A percentile compares a stretch with the other conserved stretches of the same genome.
phyloP scores from a whole-genome alignment of 2,329 filamentous ascomycete species.

The Penicillium sp. region DNA sequence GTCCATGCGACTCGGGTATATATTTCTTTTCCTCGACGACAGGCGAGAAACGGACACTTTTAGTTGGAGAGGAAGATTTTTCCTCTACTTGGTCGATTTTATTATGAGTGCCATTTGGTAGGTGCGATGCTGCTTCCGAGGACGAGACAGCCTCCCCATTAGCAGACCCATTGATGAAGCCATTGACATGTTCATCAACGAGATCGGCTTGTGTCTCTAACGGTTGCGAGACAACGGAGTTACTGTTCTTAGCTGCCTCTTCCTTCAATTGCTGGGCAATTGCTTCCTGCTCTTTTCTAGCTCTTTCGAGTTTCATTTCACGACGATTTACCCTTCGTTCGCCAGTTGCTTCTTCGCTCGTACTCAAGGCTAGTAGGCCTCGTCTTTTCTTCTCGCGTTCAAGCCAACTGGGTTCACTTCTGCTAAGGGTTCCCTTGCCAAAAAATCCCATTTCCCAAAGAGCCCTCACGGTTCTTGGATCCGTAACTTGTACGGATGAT shows the following conservation, averaged over 20 bases:
- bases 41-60: constrained; percentile 68
- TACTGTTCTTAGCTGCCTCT: constrained; percentile 42
- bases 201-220: constrained; percentile 14
- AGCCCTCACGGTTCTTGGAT: constrained; percentile 69
- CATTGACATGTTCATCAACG: background rate
- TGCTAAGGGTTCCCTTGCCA: constrained; percentile 86
- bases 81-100: background rate
- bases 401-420: constrained; percentile 93
- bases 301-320: constrained; percentile 84
- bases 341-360: constrained; percentile 77
- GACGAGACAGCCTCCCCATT: constrained; percentile 6
- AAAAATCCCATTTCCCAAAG: constrained; percentile 98
- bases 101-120: background rate
- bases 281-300: constrained; percentile 78
- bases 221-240: constrained; percentile 12
- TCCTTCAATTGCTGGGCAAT: constrained; percentile 67
- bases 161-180: constrained; percentile 1
- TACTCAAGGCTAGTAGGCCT: constrained; percentile 61
- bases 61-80: constrained; percentile 29
- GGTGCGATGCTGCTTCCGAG: background rate
- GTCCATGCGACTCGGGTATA: constrained; percentile 21
- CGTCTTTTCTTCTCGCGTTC: constrained; percentile 72
- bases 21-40: constrained; percentile 64
- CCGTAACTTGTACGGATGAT: constrained; percentile 77
- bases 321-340: constrained; percentile 74